phyloP scores from a whole-genome alignment of 1,284 basidiomycete species.

The Taiwanofungus camphoratus region DNA sequence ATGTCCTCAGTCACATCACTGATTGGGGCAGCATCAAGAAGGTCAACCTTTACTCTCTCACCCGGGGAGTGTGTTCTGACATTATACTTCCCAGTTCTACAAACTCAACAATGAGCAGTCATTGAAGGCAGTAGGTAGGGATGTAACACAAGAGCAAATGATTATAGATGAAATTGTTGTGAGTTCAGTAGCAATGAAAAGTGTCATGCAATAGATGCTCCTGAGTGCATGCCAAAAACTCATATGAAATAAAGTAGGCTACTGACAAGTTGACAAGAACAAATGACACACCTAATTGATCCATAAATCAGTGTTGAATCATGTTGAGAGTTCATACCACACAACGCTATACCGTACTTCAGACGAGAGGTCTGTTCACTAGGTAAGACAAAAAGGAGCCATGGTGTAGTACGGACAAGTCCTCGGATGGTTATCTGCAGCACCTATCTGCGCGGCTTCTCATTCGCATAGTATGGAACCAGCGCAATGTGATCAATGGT shows the following conservation, averaged over 20 bases:
- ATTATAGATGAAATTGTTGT: conserved; percentile 63
- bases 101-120: conserved; percentile 60
- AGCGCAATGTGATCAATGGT: too few species aligned
- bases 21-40: conserved; percentile 74
- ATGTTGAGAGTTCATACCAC: too few species aligned
- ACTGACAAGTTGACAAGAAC: too few species aligned
- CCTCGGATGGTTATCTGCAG: too few species aligned
- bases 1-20: conserved; percentile 43
- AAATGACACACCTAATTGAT: too few species aligned
- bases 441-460: too few species aligned
- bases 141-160: conserved; percentile 36
- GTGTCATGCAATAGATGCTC: conserved; percentile 43
- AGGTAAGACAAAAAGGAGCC: too few species aligned
- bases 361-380: too few species aligned
- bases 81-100: conserved; percentile 51
- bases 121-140: conserved; percentile 32
- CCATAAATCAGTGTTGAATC: too few species aligned
- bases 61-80: not conserved
- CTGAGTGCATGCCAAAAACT: not conserved
- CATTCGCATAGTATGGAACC: too few species aligned
- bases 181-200: conserved; percentile 79
- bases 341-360: too few species aligned
- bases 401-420: too few species aligned
- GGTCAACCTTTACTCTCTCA: conserved; percentile 34
- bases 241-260: not conserved